Evolutionary conservation across 768 basidiomycete species (phyloP).

Genomic region (Mycena latifolia): DNA sequence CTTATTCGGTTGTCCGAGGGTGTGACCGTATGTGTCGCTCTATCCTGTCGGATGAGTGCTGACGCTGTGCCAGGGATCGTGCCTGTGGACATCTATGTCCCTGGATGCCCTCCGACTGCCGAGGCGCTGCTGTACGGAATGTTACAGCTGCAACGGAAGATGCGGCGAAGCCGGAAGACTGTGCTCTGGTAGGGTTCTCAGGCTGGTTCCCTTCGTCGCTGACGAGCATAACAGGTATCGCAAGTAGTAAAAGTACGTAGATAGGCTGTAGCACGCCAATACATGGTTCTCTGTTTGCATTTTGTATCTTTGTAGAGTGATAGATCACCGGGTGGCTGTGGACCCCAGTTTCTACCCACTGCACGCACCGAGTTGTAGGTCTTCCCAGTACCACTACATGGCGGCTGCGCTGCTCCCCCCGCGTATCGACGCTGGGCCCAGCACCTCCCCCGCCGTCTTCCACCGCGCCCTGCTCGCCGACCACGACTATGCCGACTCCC

Average conservation of each 20-base stretch:
- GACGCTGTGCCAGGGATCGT: conserved; percentile 77
- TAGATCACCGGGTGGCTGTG: not conserved
- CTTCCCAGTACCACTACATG: conserved; percentile 13
- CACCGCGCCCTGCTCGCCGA: conserved; percentile 28
- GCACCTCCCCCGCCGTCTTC: conserved; percentile 20
- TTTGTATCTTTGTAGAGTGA: not conserved
- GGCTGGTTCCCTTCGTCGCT: conserved; percentile 12
- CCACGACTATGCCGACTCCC: conserved; percentile 29
- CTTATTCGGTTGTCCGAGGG: conserved; percentile 98
- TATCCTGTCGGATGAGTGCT: conserved; percentile 27
- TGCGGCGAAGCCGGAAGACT: conserved; percentile 88
- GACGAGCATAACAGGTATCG: conserved; percentile 60
- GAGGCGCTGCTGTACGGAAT: conserved; percentile 97
- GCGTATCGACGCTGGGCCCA: conserved; percentile 17
- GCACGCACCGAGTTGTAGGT: too few species aligned
- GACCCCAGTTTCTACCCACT: too few species aligned
- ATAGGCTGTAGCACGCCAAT: conserved; percentile 30
- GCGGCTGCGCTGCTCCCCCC: conserved; percentile 15
- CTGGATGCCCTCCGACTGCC: conserved; percentile 95
- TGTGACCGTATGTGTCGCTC: conserved; percentile 83
- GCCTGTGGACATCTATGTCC: conserved; percentile 98
- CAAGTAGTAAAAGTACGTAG: conserved; percentile 52
- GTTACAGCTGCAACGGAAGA: conserved; percentile 97
- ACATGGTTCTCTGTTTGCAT: not conserved
- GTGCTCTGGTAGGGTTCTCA: conserved; percentile 79